A percentile compares a stretch with the other conserved stretches of the same genome.
Conservation (phyloP, 768 basidiomycete genomes). For the Pleurotus sapidus region DNA sequence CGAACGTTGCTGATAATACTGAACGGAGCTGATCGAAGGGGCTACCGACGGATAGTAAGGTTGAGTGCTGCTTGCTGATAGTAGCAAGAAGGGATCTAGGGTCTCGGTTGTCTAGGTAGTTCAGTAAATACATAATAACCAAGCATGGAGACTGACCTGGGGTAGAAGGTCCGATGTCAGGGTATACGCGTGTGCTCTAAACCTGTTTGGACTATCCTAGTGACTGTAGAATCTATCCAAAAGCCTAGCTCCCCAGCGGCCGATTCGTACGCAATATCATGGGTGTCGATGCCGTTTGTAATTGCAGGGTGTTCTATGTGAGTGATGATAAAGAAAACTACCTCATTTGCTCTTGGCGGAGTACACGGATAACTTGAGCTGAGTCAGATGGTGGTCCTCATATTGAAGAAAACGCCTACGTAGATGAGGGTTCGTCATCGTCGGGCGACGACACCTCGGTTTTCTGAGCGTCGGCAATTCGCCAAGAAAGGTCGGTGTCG, state of each 20-base stretch:
- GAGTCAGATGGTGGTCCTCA: no score
- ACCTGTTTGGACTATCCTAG: slow-evolving; percentile 79
- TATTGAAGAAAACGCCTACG: no score
- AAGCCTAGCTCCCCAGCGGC: slow-evolving; percentile 76
- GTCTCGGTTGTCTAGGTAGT: slow-evolving; percentile 15
- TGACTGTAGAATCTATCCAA: slow-evolving; percentile 71
- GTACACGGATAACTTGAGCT: slow-evolving; percentile 13
- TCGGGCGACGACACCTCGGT: not conserved
- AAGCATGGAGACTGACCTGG: slow-evolving; percentile 38
- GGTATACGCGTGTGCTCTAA: slow-evolving; percentile 66
- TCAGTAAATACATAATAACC: not conserved
- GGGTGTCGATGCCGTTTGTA: slow-evolving; percentile 23
- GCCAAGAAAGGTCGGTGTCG: slow-evolving; percentile 42
- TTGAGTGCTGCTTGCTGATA: slow-evolving; percentile 16
- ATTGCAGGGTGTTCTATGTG: slow-evolving; percentile 67
- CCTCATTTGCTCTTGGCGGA: slow-evolving; percentile 33
- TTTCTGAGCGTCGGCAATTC: slow-evolving; percentile 10
- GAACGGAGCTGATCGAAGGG: slow-evolving; percentile 47
- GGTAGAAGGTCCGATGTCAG: slow-evolving; percentile 44
- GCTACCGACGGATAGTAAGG: slow-evolving; percentile 28
- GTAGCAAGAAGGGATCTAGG: slow-evolving; percentile 22
- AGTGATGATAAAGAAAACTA: slow-evolving; percentile 78
- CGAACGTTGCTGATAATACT: slow-evolving; percentile 59
- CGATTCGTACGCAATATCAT: slow-evolving; percentile 52
- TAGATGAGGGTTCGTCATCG: no score